Conservation (phyloP, 257 asterid species). For the Schizonepeta tenuifolia region DNA sequence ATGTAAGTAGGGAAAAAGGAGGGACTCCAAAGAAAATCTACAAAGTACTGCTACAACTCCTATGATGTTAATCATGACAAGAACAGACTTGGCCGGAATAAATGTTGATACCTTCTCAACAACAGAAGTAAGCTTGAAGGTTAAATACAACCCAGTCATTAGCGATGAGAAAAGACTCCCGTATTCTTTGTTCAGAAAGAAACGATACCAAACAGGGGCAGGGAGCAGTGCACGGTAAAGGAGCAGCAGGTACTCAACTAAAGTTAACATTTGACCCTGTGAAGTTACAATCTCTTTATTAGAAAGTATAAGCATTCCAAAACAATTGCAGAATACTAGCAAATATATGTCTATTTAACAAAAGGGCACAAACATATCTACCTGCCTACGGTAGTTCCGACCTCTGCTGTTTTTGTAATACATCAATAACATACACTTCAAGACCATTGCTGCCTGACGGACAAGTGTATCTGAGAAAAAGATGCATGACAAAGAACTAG, state of each 20-base stretch:
- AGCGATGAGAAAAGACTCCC: constrained; percentile 92
- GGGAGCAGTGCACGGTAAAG: constrained; percentile 90
- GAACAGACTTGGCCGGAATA: constrained; percentile 19
- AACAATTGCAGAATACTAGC: constrained; percentile 12
- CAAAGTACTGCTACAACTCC: constrained; percentile 8
- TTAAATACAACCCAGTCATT: constrained; percentile 81
- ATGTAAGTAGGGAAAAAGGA: not conserved
- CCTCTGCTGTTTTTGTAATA: constrained; percentile 81
- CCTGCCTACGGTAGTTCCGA: constrained; percentile 81
- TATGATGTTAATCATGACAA: constrained; percentile 8
- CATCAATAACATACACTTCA: constrained; percentile 67
- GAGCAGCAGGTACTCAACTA: constrained; percentile 75
- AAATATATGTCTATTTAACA: not conserved
- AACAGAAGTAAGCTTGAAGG: constrained; percentile 90
- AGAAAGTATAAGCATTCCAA: constrained; percentile 14
- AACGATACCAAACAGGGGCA: constrained; percentile 94
- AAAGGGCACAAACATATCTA: constrained; percentile 20
- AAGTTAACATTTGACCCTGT: constrained; percentile 88
- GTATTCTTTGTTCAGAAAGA: constrained; percentile 89
- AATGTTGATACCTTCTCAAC: constrained; percentile 74
- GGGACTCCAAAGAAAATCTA: constrained; percentile 8
- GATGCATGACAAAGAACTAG: constrained; percentile 24
- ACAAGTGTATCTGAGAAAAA: constrained; percentile 65
- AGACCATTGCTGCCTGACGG: constrained; percentile 82
- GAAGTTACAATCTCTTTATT: constrained; percentile 23